phyloP scores from a whole-genome alignment of 305 asterid species.

The Solanum aculeatissimum region DNA sequence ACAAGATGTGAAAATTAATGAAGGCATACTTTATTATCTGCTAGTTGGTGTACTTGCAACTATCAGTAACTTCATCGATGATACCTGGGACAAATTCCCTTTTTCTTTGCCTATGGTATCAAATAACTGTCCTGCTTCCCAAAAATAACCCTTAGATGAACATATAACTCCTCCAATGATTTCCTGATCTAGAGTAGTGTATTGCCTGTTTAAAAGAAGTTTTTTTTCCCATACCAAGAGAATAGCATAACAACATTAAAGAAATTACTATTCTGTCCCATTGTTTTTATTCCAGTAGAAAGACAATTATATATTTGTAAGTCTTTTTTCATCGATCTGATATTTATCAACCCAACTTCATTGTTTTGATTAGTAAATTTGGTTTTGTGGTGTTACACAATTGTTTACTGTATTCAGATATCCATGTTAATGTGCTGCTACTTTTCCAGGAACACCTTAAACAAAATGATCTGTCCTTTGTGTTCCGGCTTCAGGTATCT shows the following conservation, averaged over 20 bases:
- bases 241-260: background rate
- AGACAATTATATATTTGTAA: background rate
- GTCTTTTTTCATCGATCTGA: background rate
- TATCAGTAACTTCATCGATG: background rate
- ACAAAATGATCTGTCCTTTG: constrained; percentile 93
- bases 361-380: background rate
- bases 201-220: background rate
- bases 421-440: constrained; percentile 12
- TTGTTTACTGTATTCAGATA: background rate
- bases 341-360: background rate
- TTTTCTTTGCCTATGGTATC: background rate
- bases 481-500: constrained; percentile 93
- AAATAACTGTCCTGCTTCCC: background rate
- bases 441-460: constrained; percentile 88
- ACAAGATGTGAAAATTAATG: background rate
- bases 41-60: background rate
- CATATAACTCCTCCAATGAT: background rate
- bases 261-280: background rate
- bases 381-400: background rate
- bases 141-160: background rate
- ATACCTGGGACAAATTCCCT: background rate
- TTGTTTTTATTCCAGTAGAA: background rate
- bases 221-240: background rate
- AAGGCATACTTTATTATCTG: background rate
- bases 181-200: background rate